Evolutionary conservation across 257 asterid genomes (phyloP).

Genomic region (Solanum tarapatanum): DNA sequence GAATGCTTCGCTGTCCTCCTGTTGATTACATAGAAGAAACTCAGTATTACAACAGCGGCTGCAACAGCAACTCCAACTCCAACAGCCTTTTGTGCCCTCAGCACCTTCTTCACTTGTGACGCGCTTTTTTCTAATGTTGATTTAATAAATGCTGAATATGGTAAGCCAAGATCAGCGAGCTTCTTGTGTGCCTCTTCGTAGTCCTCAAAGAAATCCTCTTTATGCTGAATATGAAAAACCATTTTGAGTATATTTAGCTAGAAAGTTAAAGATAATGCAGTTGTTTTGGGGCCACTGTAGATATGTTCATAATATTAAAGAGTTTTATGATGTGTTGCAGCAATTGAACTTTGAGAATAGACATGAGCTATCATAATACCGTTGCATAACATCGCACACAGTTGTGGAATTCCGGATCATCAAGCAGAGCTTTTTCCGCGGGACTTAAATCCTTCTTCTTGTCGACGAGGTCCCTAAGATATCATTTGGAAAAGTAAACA

Average conservation of each 20-base stretch:
- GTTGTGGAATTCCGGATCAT: constrained; percentile 36
- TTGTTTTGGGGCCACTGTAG: neutral
- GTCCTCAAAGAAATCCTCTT: constrained; percentile 64
- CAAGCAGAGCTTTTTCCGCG: constrained; percentile 49
- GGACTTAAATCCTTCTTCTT: constrained; percentile 44
- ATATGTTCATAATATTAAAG: neutral
- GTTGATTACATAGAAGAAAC: constrained; percentile 37
- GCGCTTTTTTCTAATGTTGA: constrained; percentile 3
- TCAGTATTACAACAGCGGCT: constrained; percentile 33
- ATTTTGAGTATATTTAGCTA: neutral
- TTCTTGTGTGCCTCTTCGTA: constrained; percentile 72
- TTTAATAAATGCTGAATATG: constrained; percentile 12
- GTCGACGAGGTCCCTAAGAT: constrained; percentile 37
- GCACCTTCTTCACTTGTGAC: neutral
- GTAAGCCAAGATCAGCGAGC: constrained; percentile 70
- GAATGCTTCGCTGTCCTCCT: neutral
- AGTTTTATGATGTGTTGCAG: neutral
- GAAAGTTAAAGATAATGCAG: neutral
- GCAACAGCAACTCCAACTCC: constrained; percentile 31
- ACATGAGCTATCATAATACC: constrained; percentile 18
- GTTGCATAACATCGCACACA: constrained; percentile 45
- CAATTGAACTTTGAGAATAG: neutral
- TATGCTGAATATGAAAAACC: constrained; percentile 2
- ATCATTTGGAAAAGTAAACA: neutral
- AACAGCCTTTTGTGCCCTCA: neutral